Conservation (phyloP, 768 basidiomycete species). For the Lactarius vividus region DNA sequence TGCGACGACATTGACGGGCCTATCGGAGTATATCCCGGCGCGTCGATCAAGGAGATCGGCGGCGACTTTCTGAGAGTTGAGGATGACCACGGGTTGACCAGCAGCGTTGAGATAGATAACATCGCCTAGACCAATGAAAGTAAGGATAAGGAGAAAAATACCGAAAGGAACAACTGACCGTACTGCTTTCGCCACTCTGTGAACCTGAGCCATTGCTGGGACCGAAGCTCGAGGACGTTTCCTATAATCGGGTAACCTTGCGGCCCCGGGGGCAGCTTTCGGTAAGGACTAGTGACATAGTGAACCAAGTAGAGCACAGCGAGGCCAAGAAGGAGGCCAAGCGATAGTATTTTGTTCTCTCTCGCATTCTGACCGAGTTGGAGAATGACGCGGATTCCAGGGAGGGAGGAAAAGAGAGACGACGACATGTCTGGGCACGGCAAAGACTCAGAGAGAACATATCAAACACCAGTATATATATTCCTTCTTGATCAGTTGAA, state of each 20-base stretch:
- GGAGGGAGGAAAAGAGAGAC: conserved; percentile 1
- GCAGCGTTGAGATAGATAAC: conserved; percentile 29
- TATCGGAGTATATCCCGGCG: conserved; percentile 34
- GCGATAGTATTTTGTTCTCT: conserved; percentile 18
- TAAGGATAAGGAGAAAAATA: not conserved
- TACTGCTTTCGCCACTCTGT: conserved; percentile 24
- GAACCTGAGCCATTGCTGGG: conserved; percentile 25
- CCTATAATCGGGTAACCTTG: conserved; percentile 24
- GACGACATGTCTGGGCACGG: not conserved
- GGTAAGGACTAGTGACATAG: conserved; percentile 21
- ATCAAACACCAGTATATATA: not conserved
- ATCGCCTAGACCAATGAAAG: conserved; percentile 4
- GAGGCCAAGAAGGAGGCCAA: conserved; percentile 19
- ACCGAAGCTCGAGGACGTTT: conserved; percentile 21
- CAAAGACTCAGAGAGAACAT: not conserved
- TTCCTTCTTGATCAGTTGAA: not conserved
- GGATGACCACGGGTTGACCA: conserved; percentile 30
- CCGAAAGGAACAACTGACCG: not conserved
- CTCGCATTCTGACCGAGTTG: not conserved
- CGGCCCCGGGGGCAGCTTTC: conserved; percentile 22
- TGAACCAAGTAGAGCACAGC: not conserved
- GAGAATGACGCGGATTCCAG: not conserved
- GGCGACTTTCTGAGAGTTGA: conserved; percentile 33
- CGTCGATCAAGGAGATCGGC: conserved; percentile 35
- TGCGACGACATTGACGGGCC: conserved; percentile 27